Percentiles rank a stretch among this genome's conserved stretches.
These are phyloP conservation scores for Lepidopterella palustris DNA, from an alignment of 495 filamentous ascomycete species.

Conservation along the genomic window DNA sequence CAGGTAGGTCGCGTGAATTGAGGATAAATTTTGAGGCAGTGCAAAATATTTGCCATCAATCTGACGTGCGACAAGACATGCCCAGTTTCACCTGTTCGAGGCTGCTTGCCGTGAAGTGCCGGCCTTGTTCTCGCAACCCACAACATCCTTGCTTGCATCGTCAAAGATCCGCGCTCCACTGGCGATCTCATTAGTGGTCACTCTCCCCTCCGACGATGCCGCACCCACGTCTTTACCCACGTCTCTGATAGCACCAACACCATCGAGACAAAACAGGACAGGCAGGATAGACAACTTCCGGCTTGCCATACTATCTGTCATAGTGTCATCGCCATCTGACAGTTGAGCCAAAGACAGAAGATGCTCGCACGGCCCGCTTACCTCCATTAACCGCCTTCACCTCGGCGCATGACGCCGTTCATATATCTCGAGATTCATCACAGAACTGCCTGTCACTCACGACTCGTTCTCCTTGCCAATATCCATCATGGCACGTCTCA, in stretches of 20 bases:
- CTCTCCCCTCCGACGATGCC: not conserved
- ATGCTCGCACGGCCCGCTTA: not conserved
- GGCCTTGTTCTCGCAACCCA: not conserved
- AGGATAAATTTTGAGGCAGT: constrained; percentile 10
- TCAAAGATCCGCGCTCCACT: not conserved
- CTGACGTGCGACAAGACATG: constrained; percentile 7
- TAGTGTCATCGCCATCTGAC: not conserved
- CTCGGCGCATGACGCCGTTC: not conserved
- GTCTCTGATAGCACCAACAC: not conserved
- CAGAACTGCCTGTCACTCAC: not conserved
- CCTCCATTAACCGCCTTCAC: not conserved
- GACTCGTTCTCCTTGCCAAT: not conserved
- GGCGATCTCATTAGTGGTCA: not conserved
- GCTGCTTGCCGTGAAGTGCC: no score
- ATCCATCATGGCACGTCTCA: constrained; percentile 9
- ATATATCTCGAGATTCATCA: not conserved
- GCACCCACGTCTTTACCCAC: not conserved
- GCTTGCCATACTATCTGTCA: not conserved
- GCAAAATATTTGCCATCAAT: constrained; percentile 1
- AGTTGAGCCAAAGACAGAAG: no score
- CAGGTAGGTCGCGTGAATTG: no score
- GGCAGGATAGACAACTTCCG: no score
- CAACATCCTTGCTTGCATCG: not conserved
- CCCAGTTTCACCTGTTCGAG: constrained; percentile 18
- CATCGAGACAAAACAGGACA: no score